Base-by-base conservation (phyloP, 2,329 filamentous ascomycete genomes). In the Furcasterigmium furcatum region DNA sequence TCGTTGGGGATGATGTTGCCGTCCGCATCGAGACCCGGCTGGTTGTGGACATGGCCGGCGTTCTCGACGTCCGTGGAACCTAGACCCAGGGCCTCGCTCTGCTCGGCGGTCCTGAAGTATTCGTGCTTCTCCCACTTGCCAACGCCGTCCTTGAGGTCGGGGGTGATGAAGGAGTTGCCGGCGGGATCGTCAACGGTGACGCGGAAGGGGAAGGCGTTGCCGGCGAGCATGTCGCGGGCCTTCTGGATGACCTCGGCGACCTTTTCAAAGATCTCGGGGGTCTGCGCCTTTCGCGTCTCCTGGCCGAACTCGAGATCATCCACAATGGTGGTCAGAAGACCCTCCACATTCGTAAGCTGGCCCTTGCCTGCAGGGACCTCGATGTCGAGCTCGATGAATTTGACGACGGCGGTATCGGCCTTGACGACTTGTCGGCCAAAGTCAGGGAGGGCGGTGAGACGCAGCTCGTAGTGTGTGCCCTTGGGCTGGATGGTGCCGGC, bases 161-260 rank as follows among this genome's bases (percentile, higher is more conserved):
- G 94, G 40, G 95, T 87, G 58, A 99, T 96, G 78, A 91, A 97
- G 3, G 91, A 96, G 75, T 99, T 99, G 45, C 94, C 94, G 1
- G 91, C 88, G 3, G 89, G 87, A 63, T 99, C 94, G 62, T 99
- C 91, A 40, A 96, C 74, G 34, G 82, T 86, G 41, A 99, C 70
- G 42, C 89, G 87, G 77, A 99, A 96, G 20, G 94, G 94, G 62
- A 95, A 91, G 7, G 77, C 77, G 22, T 85, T 76, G 41, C 91
- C 88, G 3, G 79, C 78, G 9, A 95, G 69, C 83, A 97, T 96
- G 45, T 85, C 79, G 48, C 81, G 78, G 13, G 91, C 78, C 55
- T 84, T 87, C 38, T 78, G 66, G 49, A 97, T 85, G 43, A 97
- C 79, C 41, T 82, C 82, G 50, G 84, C 82, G 19, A 99, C 75